phyloP scores from a whole-genome alignment of 2,329 filamentous ascomycete genomes.

The Alternaria angustiovoidea region DNA sequence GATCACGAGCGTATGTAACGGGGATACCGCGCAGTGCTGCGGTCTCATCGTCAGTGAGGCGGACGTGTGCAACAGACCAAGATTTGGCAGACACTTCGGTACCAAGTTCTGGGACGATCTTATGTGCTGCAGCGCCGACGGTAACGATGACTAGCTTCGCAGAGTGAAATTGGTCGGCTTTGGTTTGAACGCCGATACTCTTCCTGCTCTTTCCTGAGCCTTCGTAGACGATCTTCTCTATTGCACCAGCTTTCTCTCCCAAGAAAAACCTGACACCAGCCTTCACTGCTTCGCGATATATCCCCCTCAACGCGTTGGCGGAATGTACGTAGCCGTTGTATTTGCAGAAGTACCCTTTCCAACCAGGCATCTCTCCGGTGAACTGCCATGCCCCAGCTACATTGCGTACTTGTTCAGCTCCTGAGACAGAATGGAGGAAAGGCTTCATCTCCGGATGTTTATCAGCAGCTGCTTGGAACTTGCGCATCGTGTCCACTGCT shows the following conservation, averaged over 20 bases:
- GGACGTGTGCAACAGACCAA: slow-evolving; percentile 68
- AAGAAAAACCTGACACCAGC: slow-evolving; percentile 57
- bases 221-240: slow-evolving; percentile 53
- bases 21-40: slow-evolving; percentile 65
- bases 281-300: slow-evolving; percentile 55
- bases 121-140: slow-evolving; percentile 60
- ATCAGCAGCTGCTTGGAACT: slow-evolving; percentile 53
- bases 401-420: slow-evolving; percentile 53
- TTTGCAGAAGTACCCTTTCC: slow-evolving; percentile 67
- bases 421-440: slow-evolving; percentile 35
- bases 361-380: slow-evolving; percentile 58
- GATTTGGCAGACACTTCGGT: slow-evolving; percentile 63
- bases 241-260: slow-evolving; percentile 51
- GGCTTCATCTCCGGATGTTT: slow-evolving; percentile 52
- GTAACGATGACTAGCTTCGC: slow-evolving; percentile 59
- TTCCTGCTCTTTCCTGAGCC: slow-evolving; percentile 28
- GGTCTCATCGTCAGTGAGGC: slow-evolving; percentile 64
- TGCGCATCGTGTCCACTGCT: slow-evolving; percentile 58
- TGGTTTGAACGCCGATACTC: slow-evolving; percentile 49
- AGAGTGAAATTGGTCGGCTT: slow-evolving; percentile 49
- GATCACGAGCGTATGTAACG: slow-evolving; percentile 67
- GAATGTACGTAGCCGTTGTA: slow-evolving; percentile 67
- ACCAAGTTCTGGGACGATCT: slow-evolving; percentile 60
- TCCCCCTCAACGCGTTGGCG: slow-evolving; percentile 59
- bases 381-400: slow-evolving; percentile 56